Evolutionary conservation across 345 rosid genomes (phyloP).

Genomic region (Firmiana major): DNA sequence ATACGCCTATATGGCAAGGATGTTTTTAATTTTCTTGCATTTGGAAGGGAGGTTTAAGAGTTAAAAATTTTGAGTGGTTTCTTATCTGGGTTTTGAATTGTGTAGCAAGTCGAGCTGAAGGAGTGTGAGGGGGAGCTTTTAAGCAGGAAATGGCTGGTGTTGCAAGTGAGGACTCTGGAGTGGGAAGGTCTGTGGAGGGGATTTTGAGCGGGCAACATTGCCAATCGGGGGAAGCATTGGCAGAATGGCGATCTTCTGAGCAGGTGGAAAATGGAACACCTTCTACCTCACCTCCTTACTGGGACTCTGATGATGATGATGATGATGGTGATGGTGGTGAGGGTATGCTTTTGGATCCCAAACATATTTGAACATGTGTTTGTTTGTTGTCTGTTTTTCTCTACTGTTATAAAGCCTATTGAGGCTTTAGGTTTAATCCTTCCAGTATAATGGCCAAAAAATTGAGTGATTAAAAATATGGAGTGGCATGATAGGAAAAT

Average conservation of each 20-base stretch:
- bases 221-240: constrained; percentile 75
- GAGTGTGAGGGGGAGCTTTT: constrained; percentile 31
- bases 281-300: constrained; percentile 81
- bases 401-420: not conserved
- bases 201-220: constrained; percentile 51
- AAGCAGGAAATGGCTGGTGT: constrained; percentile 61
- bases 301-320: constrained; percentile 86
- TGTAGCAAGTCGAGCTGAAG: constrained; percentile 31
- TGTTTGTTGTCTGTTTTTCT: not conserved
- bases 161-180: constrained; percentile 65
- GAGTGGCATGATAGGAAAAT: not conserved
- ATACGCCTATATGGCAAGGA: not conserved
- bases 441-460: not conserved
- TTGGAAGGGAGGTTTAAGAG: constrained; percentile 8
- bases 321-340: constrained; percentile 72
- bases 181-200: constrained; percentile 64
- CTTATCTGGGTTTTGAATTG: constrained; percentile 7
- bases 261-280: constrained; percentile 88
- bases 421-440: not conserved
- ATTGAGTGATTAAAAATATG: not conserved
- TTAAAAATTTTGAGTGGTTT: not conserved
- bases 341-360: constrained; percentile 34
- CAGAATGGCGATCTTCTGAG: constrained; percentile 92
- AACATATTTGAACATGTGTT: constrained; percentile 1
- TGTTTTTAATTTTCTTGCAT: not conserved